Evolutionary conservation across 2,329 filamentous ascomycete genomes (phyloP).

Genomic region (Emergomyces orientalis): DNA sequence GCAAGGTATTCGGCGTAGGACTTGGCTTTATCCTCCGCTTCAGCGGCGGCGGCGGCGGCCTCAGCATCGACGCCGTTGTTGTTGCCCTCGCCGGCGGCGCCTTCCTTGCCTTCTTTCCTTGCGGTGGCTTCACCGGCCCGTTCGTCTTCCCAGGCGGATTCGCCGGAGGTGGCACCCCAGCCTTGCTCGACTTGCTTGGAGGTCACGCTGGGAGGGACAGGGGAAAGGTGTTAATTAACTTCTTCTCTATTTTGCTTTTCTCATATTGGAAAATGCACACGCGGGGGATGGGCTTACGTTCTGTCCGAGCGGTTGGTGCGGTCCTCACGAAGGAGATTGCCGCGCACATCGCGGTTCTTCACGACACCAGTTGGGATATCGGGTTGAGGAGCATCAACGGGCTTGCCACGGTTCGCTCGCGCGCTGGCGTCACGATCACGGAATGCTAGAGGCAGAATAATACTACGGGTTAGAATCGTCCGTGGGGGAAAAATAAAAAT

Average conservation of each 20-base stretch:
- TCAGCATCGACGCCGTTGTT: constrained; percentile 40
- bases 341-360: constrained; percentile 50
- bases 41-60: constrained; percentile 47
- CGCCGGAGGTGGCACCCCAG: constrained; percentile 77
- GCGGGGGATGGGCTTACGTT: constrained; percentile 39
- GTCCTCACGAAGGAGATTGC: constrained; percentile 47
- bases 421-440: constrained; percentile 76
- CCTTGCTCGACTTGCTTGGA: constrained; percentile 58
- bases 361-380: constrained; percentile 38
- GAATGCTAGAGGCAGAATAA: constrained; percentile 54
- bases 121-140: constrained; percentile 84
- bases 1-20: constrained; percentile 84
- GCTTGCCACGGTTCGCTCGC: constrained; percentile 71
- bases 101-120: constrained; percentile 70
- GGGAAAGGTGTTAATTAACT: not conserved
- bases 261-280: constrained; percentile 21
- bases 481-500: constrained; percentile 5
- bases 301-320: constrained; percentile 54
- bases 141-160: constrained; percentile 83
- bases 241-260: too few relatives aligned
- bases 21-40: constrained; percentile 78
- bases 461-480: constrained; percentile 3
- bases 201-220: constrained; percentile 28
- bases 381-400: constrained; percentile 55
- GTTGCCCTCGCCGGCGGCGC: constrained; percentile 42